Evolutionary conservation across 371 early-diverging fungal genomes (phyloP).

Genomic region (Parasitella parasitica): DNA sequence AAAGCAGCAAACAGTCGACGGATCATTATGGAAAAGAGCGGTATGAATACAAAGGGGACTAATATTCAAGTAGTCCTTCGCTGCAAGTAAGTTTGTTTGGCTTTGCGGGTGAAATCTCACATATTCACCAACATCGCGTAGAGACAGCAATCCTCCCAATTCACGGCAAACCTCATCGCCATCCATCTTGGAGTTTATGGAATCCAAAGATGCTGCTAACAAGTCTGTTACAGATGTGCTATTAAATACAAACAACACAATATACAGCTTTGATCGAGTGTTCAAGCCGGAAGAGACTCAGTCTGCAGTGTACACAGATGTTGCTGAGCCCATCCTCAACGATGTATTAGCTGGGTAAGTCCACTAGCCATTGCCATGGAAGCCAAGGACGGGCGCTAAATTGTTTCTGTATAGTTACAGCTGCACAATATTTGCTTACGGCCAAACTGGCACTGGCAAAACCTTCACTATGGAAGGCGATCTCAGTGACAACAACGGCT

Average conservation of each 20-base stretch:
- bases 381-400: constrained; percentile 9
- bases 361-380: constrained; percentile 5
- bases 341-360: constrained; percentile 60
- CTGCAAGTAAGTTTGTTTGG: constrained; percentile 52
- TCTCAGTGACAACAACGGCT: constrained; percentile 47
- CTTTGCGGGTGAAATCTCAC: background rate
- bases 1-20: constrained; percentile 48
- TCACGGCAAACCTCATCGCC: background rate
- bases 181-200: background rate
- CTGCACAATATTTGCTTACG: constrained; percentile 97
- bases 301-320: constrained; percentile 77
- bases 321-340: constrained; percentile 81
- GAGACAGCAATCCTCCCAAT: background rate
- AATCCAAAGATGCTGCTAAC: constrained; percentile 1
- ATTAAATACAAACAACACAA: constrained; percentile 52
- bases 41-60: background rate
- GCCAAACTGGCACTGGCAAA: constrained; percentile 93
- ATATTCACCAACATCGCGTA: background rate
- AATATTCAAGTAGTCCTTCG: constrained; percentile 71
- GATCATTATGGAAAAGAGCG: background rate
- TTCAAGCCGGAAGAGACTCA: constrained; percentile 88
- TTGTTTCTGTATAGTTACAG: constrained; percentile 69
- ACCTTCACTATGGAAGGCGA: constrained; percentile 91
- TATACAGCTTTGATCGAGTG: constrained; percentile 90
- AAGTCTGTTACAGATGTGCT: constrained; percentile 21